Base-by-base conservation (phyloP, 176 grass and related monocot species). In the Oryza longistaminata region DNA sequence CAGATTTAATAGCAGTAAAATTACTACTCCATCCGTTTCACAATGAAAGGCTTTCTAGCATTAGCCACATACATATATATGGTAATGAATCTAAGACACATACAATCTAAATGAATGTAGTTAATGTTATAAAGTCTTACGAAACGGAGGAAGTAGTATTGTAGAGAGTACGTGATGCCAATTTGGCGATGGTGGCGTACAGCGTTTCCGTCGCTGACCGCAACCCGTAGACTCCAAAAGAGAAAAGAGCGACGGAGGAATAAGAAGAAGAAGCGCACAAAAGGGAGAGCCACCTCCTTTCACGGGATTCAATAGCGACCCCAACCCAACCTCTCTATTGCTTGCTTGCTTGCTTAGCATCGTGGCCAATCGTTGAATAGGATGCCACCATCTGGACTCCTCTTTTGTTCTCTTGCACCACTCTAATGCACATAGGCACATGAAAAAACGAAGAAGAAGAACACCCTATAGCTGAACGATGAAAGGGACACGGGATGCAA, bases 251-350 rank as follows among this genome's bases (percentile, higher is more conserved):
- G 5, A 48, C 7, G 6, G 53, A 33, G 39, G 31, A 71, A 52
- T 15, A 16, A 52, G 52, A 61, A n/a, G 39, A 61, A n/a, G 39
- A 45, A 13, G 29, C 69, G 42, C 35, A 25, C 2, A 27, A 68
- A 77, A 80, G 68, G n/a, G 13, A 40, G 14, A 45, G 43, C 35
- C 71, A 34, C 45, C 76, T 46, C 25, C 68, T 84, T 84, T 68
- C 68, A 84, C 68, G 81, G 61, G 68, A 68, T 53, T 48, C 31
- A 66, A 79, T 11, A 88, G 74, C 74, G 74, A 88, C 73, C 44
- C 25, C 39, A 7, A 5, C 5, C 49, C 49, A 7, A 5, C 5
- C 49, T 15, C 16, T 19, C 14, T 7, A 5, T 35, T 35, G 34
- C 34, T 17, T 49, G 62, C 78, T 42, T 1, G 5, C 44, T 79